Evolutionary conservation across 2,329 filamentous ascomycete genomes (phyloP).

Genomic region (Scedosporium apiospermum): DNA sequence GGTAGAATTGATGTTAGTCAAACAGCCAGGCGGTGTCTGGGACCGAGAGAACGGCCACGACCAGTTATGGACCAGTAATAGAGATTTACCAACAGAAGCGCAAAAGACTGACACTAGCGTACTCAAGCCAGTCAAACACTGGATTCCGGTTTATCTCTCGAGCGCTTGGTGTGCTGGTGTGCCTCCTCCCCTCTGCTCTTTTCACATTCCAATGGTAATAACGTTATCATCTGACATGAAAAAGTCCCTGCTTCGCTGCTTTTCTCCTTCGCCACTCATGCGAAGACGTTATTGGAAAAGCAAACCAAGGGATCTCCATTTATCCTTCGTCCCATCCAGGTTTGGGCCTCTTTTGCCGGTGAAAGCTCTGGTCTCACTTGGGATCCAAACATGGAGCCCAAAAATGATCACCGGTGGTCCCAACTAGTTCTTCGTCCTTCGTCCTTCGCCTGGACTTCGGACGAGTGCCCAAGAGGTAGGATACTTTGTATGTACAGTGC

Average conservation of each 20-base stretch:
- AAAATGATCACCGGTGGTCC: not conserved
- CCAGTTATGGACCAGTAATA: not conserved
- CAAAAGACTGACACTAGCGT: not conserved
- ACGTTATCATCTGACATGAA: not conserved
- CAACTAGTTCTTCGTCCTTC: too few relatives aligned
- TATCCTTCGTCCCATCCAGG: conserved; percentile 7
- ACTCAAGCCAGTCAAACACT: too few relatives aligned
- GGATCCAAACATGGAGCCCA: not conserved
- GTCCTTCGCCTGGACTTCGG: too few relatives aligned
- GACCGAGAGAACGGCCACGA: not conserved
- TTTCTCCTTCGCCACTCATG: not conserved
- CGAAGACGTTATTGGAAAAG: not conserved
- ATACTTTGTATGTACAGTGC: not conserved
- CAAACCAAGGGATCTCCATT: not conserved
- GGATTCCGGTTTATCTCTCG: too few relatives aligned
- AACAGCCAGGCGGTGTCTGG: not conserved
- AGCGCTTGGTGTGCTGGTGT: too few relatives aligned
- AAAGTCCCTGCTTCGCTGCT: not conserved
- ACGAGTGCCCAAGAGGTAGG: too few relatives aligned
- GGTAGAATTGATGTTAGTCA: too few relatives aligned
- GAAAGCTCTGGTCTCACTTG: not conserved
- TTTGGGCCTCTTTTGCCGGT: not conserved
- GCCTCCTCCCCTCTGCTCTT: too few relatives aligned
- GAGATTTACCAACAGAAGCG: not conserved
- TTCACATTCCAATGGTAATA: too few relatives aligned